phyloP scores from a whole-genome alignment of 1,139 yeast genomes.

The Debaryomyces psychrophilus region DNA sequence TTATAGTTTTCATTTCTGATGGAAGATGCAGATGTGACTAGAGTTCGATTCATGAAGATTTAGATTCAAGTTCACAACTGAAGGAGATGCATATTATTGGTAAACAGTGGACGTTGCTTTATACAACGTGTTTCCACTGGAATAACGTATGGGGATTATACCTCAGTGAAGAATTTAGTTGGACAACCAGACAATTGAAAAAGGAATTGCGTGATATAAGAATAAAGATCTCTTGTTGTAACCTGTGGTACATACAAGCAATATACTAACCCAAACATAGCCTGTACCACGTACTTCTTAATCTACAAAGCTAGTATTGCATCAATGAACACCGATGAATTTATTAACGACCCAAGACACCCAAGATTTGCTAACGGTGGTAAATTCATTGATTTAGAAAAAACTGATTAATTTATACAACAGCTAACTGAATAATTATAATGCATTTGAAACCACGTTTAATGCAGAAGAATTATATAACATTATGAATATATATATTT shows the following conservation, averaged over 20 bases:
- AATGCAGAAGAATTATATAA: conserved; percentile 7
- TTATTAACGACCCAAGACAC: conserved; percentile 58
- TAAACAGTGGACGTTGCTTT: too few species aligned
- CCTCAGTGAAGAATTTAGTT: too few species aligned
- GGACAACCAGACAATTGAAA: too few species aligned
- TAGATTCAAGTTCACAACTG: too few species aligned
- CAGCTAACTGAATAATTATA: background rate
- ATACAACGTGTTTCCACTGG: too few species aligned
- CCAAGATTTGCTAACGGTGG: conserved; percentile 57
- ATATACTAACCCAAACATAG: conserved; percentile 34
- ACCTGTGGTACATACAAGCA: background rate
- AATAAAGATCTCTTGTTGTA: background rate
- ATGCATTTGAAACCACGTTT: conserved; percentile 6
- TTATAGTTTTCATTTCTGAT: background rate
- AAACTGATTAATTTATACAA: conserved; percentile 26
- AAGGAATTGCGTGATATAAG: background rate
- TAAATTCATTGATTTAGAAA: conserved; percentile 52
- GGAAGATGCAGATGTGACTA: too few species aligned
- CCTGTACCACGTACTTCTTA: conserved; percentile 47
- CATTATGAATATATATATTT: conserved; percentile 9
- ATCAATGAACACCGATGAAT: conserved; percentile 51
- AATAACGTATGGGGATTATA: too few species aligned
- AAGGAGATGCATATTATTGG: too few species aligned
- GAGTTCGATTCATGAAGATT: too few species aligned
- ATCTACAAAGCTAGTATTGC: conserved; percentile 47